Conservation (phyloP, 176 grass and related monocot species). For the Triticum aestivum region DNA sequence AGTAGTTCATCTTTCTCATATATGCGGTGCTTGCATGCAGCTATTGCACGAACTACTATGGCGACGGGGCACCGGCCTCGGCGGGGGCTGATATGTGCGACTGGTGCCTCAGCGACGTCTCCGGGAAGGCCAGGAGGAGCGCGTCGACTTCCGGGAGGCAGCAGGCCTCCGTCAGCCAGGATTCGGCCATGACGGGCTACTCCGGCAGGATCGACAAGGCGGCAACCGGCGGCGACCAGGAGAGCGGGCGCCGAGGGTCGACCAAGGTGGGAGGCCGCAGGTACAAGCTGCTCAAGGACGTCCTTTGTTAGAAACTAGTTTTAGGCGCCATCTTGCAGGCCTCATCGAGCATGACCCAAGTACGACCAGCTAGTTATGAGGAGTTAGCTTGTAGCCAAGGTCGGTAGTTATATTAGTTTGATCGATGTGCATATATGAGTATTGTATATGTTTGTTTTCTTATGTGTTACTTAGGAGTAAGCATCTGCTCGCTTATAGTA, state of each 20-base stretch:
- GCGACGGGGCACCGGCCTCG: slow-evolving; percentile 34
- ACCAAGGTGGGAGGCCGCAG: slow-evolving; percentile 73
- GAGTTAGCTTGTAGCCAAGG: slow-evolving; percentile 10
- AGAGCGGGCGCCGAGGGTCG: slow-evolving; percentile 30
- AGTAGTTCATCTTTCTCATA: neutral
- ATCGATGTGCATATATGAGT: slow-evolving; percentile 27
- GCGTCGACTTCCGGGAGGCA: slow-evolving; percentile 33
- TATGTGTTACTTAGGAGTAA: slow-evolving; percentile 3
- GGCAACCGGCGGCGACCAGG: slow-evolving; percentile 12
- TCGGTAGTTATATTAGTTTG: slow-evolving; percentile 8
- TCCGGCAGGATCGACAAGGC: slow-evolving; percentile 4
- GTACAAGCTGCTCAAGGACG: slow-evolving; percentile 99
- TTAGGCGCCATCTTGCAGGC: neutral
- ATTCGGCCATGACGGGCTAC: slow-evolving; percentile 37
- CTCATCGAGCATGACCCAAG: neutral
- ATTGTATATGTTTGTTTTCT: neutral
- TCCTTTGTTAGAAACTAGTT: slow-evolving; percentile 56
- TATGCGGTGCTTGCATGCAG: slow-evolving; percentile 29
- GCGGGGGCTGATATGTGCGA: slow-evolving; percentile 65
- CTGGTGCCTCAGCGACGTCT: slow-evolving; percentile 81
- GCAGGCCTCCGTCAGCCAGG: slow-evolving; percentile 23
- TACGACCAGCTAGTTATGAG: slow-evolving; percentile 25
- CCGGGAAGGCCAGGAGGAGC: slow-evolving; percentile 28
- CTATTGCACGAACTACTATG: slow-evolving; percentile 98
- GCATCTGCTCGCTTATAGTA: slow-evolving; percentile 5